Base-by-base conservation (phyloP, 495 filamentous ascomycete species). In the Cladorrhinum samala region DNA sequence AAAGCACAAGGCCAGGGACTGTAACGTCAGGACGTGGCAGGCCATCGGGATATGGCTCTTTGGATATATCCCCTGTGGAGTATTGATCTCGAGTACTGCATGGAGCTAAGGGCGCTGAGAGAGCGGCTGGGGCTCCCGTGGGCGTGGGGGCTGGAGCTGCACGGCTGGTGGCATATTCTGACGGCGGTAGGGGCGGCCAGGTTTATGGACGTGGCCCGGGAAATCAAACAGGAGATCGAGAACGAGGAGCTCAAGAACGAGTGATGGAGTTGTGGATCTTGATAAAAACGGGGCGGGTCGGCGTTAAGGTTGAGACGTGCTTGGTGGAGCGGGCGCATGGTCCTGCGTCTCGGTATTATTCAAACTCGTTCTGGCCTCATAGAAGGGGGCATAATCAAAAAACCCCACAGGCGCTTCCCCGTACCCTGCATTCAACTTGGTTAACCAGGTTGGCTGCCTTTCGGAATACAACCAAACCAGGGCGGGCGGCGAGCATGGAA, bases 121-220 rank as follows among this genome's bases (percentile, higher is more conserved):
- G 62, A 60, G 11, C 19, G 19, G 0, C 50, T 77, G 14, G 78
- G 78, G 1, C 59, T 79, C 53, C 81, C 79, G 1, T 79, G 66
- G 73, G 74, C 71, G 21, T 78, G 75, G 54, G 19, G 79, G 1
- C 56, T 83, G 1, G 80, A 82, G 59, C 59, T 83, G 16, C 81
- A 85, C 62, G 80, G 81, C 18, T 85, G 78, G 77, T 82, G 78
- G 81, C 79, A 81, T 64, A 63, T 82, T 19, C 67, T 77, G 37
- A 81, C 78, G 2, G 78, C 72, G 2, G 64, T 78, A 14, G 71
- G 74, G 6, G 77, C 77, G 5, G 46, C 48, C 5, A 20, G 45
- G 40, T 60, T 57, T 24, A 64, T 60, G 55, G 41, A 62, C 25
- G 47, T 67, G 3, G 49, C 53, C n/a, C 53, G 64, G 53, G 61